phyloP scores from a whole-genome alignment of 2,329 filamentous ascomycete species.

The Arthrobotrys sphaeroides region DNA sequence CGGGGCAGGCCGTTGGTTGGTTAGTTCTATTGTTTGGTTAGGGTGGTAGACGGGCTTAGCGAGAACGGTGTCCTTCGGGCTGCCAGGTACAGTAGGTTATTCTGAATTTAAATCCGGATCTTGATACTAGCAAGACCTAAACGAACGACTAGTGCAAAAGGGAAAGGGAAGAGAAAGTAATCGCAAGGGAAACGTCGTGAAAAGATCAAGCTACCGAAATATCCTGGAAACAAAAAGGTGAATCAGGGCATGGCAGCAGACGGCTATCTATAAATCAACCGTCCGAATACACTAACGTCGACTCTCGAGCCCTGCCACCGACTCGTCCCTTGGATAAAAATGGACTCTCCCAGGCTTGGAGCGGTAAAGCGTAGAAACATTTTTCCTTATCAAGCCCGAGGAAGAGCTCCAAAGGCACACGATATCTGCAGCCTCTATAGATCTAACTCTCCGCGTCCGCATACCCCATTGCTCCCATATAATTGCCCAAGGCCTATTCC shows the following conservation, averaged over 20 bases:
- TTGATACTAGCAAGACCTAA: conserved; percentile 50
- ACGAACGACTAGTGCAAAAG: conserved; percentile 29
- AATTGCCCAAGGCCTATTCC: conserved; percentile 27
- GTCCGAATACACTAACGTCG: conserved; percentile 7
- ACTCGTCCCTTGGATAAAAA: conserved; percentile 11
- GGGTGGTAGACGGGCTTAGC: conserved; percentile 54
- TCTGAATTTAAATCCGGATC: conserved; percentile 48
- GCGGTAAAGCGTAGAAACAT: conserved; percentile 15
- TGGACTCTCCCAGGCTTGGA: conserved; percentile 22
- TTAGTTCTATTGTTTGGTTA: conserved; percentile 20
- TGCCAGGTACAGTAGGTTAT: conserved; percentile 48
- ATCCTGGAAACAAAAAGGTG: conserved; percentile 40
- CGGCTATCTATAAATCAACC: conserved; percentile 44
- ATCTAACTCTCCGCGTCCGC: conserved; percentile 44
- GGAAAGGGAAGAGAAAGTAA: conserved; percentile 15
- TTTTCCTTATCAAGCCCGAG: conserved; percentile 22
- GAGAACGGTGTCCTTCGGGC: conserved; percentile 37
- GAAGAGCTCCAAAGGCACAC: conserved; percentile 44
- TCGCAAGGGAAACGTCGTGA: conserved; percentile 19
- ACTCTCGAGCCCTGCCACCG: conserved; percentile 33
- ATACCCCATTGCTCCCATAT: conserved; percentile 29
- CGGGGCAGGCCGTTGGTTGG: conserved; percentile 52
- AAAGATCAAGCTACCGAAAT: conserved; percentile 47
- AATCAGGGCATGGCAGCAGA: conserved; percentile 27
- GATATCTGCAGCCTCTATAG: conserved; percentile 35